phyloP scores from a whole-genome alignment of 106 monocot species.

The Xerophyta viscosa region DNA sequence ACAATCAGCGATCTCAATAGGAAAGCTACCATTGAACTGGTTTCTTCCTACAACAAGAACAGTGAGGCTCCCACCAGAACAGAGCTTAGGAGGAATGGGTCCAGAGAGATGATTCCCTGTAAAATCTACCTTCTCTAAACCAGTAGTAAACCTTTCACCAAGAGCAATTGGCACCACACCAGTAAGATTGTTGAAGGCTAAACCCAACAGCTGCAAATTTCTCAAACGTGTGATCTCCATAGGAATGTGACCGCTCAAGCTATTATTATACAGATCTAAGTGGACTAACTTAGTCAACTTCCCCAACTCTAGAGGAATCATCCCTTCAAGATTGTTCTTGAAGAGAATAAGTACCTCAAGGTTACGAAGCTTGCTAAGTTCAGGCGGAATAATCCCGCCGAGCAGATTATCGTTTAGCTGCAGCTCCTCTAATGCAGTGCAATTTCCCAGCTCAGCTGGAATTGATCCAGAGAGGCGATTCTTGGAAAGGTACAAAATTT shows the following conservation, averaged over 20 bases:
- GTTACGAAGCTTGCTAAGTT: slow-evolving; percentile 28
- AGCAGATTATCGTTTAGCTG: slow-evolving; percentile 41
- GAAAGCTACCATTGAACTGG: slow-evolving; percentile 48
- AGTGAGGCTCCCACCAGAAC: slow-evolving; percentile 28
- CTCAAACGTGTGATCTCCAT: slow-evolving; percentile 28
- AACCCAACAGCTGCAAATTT: slow-evolving; percentile 29
- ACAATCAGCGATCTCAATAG: slow-evolving; percentile 29
- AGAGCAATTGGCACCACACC: slow-evolving; percentile 51
- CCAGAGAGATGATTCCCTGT: slow-evolving; percentile 48
- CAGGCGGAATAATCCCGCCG: slow-evolving; percentile 35
- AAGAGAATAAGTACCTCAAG: slow-evolving; percentile 39
- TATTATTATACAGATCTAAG: slow-evolving; percentile 39
- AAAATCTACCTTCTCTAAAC: slow-evolving; percentile 47
- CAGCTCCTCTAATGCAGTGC: slow-evolving; percentile 29
- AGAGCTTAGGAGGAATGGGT: slow-evolving; percentile 45
- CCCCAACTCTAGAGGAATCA: slow-evolving; percentile 39
- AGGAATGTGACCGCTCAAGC: slow-evolving; percentile 35
- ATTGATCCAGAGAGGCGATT: slow-evolving; percentile 41
- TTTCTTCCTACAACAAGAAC: slow-evolving; percentile 46
- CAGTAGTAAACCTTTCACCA: slow-evolving; percentile 21
- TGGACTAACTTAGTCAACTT: slow-evolving; percentile 27
- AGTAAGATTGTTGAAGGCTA: slow-evolving; percentile 50
- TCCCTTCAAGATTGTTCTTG: slow-evolving; percentile 39
- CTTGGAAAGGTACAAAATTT: slow-evolving; percentile 19
- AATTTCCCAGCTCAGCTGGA: slow-evolving; percentile 55